A percentile compares a stretch with the other conserved stretches of the same genome.
phyloP scores from a whole-genome alignment of 768 basidiomycete genomes.

The Lactifluus volemus region DNA sequence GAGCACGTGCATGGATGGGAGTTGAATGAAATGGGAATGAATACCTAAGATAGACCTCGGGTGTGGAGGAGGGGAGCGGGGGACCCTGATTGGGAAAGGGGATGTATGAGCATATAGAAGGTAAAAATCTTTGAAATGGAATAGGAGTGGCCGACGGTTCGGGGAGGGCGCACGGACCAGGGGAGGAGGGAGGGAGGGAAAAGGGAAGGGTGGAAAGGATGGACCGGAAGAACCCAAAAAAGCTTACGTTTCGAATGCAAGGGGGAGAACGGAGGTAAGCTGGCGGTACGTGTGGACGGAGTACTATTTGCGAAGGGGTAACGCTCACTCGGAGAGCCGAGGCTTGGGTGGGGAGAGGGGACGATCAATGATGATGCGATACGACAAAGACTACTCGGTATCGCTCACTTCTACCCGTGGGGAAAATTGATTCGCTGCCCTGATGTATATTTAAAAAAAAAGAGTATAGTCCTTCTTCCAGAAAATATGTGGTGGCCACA shows the following conservation, averaged over 20 bases:
- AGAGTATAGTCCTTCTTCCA: constrained; percentile 1
- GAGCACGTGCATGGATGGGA: constrained; percentile 14
- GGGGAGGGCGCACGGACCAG: constrained; percentile 13
- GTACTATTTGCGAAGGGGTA: constrained; percentile 6
- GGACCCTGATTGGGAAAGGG: constrained; percentile 6
- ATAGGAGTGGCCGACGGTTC: constrained; percentile 11
- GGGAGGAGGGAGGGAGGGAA: background rate
- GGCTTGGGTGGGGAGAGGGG: constrained; percentile 18
- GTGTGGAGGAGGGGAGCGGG: background rate
- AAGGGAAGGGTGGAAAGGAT: constrained; percentile 5
- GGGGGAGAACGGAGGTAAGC: constrained; percentile 11
- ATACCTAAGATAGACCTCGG: background rate
- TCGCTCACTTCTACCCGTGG: constrained; percentile 4
- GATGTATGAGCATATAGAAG: constrained; percentile 13
- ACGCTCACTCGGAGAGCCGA: constrained; percentile 20
- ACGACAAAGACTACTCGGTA: constrained; percentile 12
- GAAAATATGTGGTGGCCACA: background rate
- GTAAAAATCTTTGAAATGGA: background rate
- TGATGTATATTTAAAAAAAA: constrained; percentile 8
- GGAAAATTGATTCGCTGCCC: background rate
- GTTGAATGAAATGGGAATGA: background rate
- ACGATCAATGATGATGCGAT: constrained; percentile 22
- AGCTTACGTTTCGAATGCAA: constrained; percentile 18
- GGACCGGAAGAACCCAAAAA: constrained; percentile 17
- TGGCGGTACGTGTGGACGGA: constrained; percentile 14